Evolutionary conservation across 1,284 basidiomycete species (phyloP), one percentile per base, ranked within the genome.

Genomic region (Volvariella surrecta): DNA sequence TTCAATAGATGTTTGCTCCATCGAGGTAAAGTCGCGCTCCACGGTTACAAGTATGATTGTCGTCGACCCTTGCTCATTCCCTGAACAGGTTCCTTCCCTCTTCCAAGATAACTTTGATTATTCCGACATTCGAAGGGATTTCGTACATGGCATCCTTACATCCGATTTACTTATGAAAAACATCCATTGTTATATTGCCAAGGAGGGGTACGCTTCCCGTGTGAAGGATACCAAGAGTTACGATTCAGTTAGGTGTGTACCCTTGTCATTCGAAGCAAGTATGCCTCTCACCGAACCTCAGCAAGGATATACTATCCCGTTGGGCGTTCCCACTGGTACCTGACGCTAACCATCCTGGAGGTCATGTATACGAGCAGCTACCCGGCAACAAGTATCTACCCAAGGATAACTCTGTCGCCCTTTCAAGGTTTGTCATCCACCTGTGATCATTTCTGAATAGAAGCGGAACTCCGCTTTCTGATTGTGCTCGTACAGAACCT

Each of bases 71-170:
- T 39, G 30, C 18, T n/a, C 17, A 32, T 32, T 11, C 24, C 11
- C 24, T 28, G 24, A 43, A n/a, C 53, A 91, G 89, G 86, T 98
- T 16, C 93, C 93, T 0, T 95, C 94, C 0, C 66, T 98, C 3
- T 99, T 98, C 67, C 94, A 96, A 55, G 96, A 99, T 63, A 99
- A 99, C 65, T 99, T 99, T 60, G 96, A 99, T 65, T 99, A 96
- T 59, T 83, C 86, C 39, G 88, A 93, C 61, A 75, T 98, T 49
- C 79, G 93, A 45, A 72, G 81, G 51, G 92, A 99, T 63, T 97
- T 99, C 58, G 88, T 99, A 18, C 89, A 92, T 54, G 95, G 95
- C n/a, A 81, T 99, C 37, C 72, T 99, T 46, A 96, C 91, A 0
- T 95, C 90, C 10, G 96, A 99, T 62, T 63, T 99, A 37, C 74